Evolutionary conservation across 2,329 filamentous ascomycete genomes (phyloP).

Genomic region (Xylariomycetidae sp.): DNA sequence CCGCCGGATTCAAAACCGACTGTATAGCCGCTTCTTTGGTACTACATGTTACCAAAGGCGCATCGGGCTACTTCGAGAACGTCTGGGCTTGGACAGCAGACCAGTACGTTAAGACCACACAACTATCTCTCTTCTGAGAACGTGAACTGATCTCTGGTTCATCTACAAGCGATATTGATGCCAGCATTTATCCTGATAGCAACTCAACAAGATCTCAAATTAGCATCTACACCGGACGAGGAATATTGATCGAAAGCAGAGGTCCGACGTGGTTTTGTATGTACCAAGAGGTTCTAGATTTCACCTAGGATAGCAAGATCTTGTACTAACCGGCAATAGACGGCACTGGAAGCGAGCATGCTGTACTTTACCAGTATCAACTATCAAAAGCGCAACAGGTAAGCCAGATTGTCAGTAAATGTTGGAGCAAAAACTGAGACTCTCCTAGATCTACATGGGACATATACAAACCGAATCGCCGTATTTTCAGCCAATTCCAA

Average conservation of each 20-base stretch:
- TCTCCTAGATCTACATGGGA: slow-evolving; percentile 50
- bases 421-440: slow-evolving; percentile 45
- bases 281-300: slow-evolving; percentile 59
- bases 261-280: slow-evolving; percentile 61
- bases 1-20: slow-evolving; percentile 35
- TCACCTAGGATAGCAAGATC: slow-evolving; percentile 29
- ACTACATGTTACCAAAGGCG: slow-evolving; percentile 38
- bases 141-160: background rate
- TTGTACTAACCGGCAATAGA: slow-evolving; percentile 59
- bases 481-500: slow-evolving; percentile 58
- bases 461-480: slow-evolving; percentile 65
- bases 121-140: slow-evolving; percentile 6
- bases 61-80: slow-evolving; percentile 48
- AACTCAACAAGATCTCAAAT: slow-evolving; percentile 21
- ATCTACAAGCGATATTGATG: slow-evolving; percentile 1
- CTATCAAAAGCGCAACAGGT: background rate
- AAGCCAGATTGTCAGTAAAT: background rate
- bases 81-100: slow-evolving; percentile 66
- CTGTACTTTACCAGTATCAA: background rate
- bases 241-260: slow-evolving; percentile 22
- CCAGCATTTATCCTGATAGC: background rate
- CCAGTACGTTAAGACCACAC: slow-evolving; percentile 41
- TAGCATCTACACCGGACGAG: slow-evolving; percentile 27
- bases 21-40: slow-evolving; percentile 58
- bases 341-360: slow-evolving; percentile 50